Conservation (phyloP, 192 early-diverging fungal genomes). For the Powellomyces hirtus region DNA sequence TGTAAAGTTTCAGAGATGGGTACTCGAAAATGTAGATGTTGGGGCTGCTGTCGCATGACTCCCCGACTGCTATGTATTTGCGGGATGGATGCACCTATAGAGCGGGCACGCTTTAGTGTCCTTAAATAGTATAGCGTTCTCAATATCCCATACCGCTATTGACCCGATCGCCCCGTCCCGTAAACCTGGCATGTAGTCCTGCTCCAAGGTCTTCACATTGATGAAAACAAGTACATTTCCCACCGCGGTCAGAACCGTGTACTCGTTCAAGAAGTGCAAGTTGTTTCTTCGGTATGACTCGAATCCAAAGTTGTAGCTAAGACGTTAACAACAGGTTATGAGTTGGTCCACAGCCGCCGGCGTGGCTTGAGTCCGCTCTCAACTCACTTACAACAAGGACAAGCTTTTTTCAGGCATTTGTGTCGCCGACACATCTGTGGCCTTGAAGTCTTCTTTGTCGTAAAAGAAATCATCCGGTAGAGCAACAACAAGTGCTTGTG, state of each 20-base stretch:
- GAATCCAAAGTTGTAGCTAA: slow-evolving; percentile 52
- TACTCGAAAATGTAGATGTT: slow-evolving; percentile 59
- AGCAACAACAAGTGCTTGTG: background rate
- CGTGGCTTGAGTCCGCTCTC: too few species aligned
- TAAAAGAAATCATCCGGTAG: slow-evolving; percentile 29
- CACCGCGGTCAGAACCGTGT: slow-evolving; percentile 44
- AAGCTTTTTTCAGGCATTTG: slow-evolving; percentile 28
- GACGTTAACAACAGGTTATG: background rate
- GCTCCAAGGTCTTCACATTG: slow-evolving; percentile 50
- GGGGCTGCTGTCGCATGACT: slow-evolving; percentile 40
- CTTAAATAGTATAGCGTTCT: background rate
- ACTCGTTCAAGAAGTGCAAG: slow-evolving; percentile 51
- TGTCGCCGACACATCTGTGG: slow-evolving; percentile 26
- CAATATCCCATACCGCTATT: slow-evolving; percentile 41
- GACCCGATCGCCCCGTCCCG: slow-evolving; percentile 55
- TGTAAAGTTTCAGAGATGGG: slow-evolving; percentile 43
- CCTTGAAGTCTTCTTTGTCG: slow-evolving; percentile 19
- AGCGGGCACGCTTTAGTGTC: slow-evolving; percentile 9
- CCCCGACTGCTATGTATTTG: slow-evolving; percentile 52
- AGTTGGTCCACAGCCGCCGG: background rate
- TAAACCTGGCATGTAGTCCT: slow-evolving; percentile 47
- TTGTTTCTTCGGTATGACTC: slow-evolving; percentile 55
- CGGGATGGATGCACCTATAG: slow-evolving; percentile 50
- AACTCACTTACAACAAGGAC: slow-evolving; percentile 30
- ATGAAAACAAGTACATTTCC: slow-evolving; percentile 58